Base-by-base conservation (phyloP, 2,329 filamentous ascomycete genomes). In the Dactylella cylindrospora region DNA sequence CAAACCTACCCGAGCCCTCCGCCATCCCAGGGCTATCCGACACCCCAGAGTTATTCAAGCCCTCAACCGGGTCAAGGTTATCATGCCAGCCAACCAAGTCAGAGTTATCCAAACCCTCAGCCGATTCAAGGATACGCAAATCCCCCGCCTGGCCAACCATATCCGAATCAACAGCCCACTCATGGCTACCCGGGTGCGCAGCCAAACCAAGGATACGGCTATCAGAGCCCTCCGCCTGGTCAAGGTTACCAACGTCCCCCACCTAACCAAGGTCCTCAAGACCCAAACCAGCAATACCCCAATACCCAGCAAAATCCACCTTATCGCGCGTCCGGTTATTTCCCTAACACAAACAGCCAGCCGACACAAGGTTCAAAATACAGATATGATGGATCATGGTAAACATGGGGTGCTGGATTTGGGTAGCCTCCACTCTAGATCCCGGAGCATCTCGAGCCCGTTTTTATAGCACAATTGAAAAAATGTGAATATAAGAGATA, bases 241-340 rank as follows among this genome's bases (percentile, higher is more conserved):
- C 31, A 47, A 25, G 36, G 15, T n/a, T 36, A 33, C 25, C 31
- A 44, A 13, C 38, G n/a, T n/a, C 23, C 39, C 22, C 13, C 26
- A 5, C 29, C 23, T 1, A 32, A 20, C 7, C 22, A 39, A 4
- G 35, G 22, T 12, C 40, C 38, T 10, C 50, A 39, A 17, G 28
- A 31, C 5, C 19, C 22, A 3, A 26, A n/a, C 19, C 12, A 36
- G 3, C 39, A 44, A 23, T 23, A 28, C 12, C 25, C 22, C 26
- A 50, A 5, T n/a, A 12, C 35, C 1, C 44, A 53, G 15, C 15
- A 20, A 17, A 53, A 36, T 13, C 43, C 49, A 12, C 35, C 17
- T 9, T 29, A 53, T 29, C 55, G 47, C 6, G 35, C 49, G 25
- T 52, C 55, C 9, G 50, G 43, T 25, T 61, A 61, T 15, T 43